Conservation (phyloP, 164 flowering plant species). For the Kingdonia uniflora region DNA sequence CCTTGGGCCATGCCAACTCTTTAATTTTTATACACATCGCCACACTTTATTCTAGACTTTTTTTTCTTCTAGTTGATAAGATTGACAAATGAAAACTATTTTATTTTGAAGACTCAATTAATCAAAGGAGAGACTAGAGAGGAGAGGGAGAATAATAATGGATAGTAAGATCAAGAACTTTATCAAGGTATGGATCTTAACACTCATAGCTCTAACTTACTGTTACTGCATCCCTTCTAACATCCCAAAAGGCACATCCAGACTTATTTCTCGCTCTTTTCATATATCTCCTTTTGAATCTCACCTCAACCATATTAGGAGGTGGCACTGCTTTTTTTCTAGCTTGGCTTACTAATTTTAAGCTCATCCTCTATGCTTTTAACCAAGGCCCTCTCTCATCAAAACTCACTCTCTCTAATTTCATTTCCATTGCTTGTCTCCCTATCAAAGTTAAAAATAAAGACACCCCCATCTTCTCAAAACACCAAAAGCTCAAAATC, state of each 20-base stretch:
- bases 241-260: slow-evolving; percentile 22
- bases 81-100: no score
- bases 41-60: no score
- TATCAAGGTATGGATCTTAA: slow-evolving; percentile 28
- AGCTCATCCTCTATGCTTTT: slow-evolving; percentile 37
- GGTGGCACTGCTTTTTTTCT: slow-evolving; percentile 29
- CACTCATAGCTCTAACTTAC: slow-evolving; percentile 23
- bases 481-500: not conserved
- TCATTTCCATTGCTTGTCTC: slow-evolving; percentile 26
- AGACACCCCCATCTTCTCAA: not conserved
- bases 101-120: no score
- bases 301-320: slow-evolving; percentile 21
- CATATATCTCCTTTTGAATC: slow-evolving; percentile 27
- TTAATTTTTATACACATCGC: no score
- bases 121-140: not conserved
- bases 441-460: slow-evolving; percentile 29
- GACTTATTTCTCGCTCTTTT: slow-evolving; percentile 33
- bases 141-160: slow-evolving; percentile 5
- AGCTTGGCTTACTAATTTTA: slow-evolving; percentile 55
- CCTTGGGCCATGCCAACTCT: no score
- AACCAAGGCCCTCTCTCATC: slow-evolving; percentile 31
- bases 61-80: no score
- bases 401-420: slow-evolving; percentile 19
- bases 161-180: slow-evolving; percentile 27
- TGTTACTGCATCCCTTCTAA: slow-evolving; percentile 20